Conservation (phyloP, 177 flowering plant genomes). For the Tripterygium wilfordii region DNA sequence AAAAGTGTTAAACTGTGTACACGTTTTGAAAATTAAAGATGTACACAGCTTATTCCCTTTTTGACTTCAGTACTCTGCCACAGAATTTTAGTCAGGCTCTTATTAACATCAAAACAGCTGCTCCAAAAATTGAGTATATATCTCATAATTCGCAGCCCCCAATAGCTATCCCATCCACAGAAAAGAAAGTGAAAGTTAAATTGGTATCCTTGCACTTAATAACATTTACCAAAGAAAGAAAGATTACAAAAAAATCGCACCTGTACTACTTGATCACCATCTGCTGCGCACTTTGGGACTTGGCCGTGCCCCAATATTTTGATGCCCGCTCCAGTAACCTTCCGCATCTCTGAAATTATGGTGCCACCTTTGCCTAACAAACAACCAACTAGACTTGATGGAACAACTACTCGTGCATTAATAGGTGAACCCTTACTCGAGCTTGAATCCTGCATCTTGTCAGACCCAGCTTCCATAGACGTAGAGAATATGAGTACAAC, state of each 20-base stretch:
- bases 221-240: not conserved
- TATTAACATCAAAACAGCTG: too few species aligned
- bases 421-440: conserved; percentile 35
- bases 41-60: too few species aligned
- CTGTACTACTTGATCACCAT: conserved; percentile 76
- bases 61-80: too few species aligned
- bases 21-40: too few species aligned
- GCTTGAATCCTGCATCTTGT: conserved; percentile 45
- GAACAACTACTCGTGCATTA: conserved; percentile 57
- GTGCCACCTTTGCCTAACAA: conserved; percentile 85
- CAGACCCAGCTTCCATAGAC: conserved; percentile 47
- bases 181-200: not conserved
- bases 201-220: too few species aligned
- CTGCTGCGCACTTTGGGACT: conserved; percentile 74
- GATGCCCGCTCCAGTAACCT: conserved; percentile 56
- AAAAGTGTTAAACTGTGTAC: too few species aligned
- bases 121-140: too few species aligned
- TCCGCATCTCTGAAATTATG: conserved; percentile 75
- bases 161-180: not conserved
- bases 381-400: conserved; percentile 70
- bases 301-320: conserved; percentile 45
- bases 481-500: conserved; percentile 55
- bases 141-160: not conserved
- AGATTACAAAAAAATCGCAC: conserved; percentile 25
- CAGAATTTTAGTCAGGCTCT: too few species aligned